A percentile compares a stretch with the other conserved stretches of the same genome.
Conservation (phyloP, 371 early-diverging fungal species). For the Caulochytrium protostelioides region DNA sequence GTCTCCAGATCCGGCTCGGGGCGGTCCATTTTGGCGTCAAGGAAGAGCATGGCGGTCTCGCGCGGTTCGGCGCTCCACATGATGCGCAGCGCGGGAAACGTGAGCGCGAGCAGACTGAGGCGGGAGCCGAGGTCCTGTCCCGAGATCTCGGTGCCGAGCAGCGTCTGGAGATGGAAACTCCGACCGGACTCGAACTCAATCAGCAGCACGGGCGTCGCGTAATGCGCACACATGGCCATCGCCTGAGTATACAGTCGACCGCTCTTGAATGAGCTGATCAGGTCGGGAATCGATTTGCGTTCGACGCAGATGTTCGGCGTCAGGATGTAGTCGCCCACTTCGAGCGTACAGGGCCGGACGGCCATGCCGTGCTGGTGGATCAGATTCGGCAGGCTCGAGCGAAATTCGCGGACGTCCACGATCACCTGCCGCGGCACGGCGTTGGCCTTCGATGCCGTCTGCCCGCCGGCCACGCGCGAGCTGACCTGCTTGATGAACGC, state of each 20-base stretch:
- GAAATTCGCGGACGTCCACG: constrained; percentile 89
- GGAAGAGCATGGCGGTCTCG: constrained; percentile 39
- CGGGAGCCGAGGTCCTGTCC: constrained; percentile 42
- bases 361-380: constrained; percentile 57
- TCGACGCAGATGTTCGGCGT: constrained; percentile 76
- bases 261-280: constrained; percentile 56
- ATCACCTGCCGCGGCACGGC: constrained; percentile 22
- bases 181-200: constrained; percentile 83
- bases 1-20: constrained; percentile 42
- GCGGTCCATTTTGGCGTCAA: background rate
- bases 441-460: background rate
- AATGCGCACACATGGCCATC: constrained; percentile 69
- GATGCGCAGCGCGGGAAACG: constrained; percentile 64
- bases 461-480: constrained; percentile 36
- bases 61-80: constrained; percentile 78
- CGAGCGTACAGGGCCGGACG: constrained; percentile 61
- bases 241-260: constrained; percentile 85
- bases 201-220: constrained; percentile 56
- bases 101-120: constrained; percentile 51
- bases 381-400: constrained; percentile 70
- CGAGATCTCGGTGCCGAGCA: constrained; percentile 24
- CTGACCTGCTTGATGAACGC: constrained; percentile 29
- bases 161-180: background rate
- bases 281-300: constrained; percentile 78
- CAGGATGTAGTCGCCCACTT: constrained; percentile 89